Conservation (phyloP, 768 basidiomycete genomes). For the Pleurotus cornucopiae region DNA sequence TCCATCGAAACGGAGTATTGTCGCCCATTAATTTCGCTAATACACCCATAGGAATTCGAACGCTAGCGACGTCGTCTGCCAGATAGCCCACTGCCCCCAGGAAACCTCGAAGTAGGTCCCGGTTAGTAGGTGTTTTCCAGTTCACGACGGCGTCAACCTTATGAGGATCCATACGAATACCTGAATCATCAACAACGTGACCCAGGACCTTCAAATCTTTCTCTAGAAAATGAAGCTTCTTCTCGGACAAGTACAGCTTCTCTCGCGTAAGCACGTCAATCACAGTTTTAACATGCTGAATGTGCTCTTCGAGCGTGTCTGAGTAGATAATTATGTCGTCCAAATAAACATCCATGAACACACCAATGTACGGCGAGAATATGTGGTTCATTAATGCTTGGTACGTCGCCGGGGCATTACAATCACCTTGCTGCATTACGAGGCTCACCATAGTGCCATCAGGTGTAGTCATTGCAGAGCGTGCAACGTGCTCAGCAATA, state of each 20-base stretch:
- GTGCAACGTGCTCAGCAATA: conserved; percentile 19
- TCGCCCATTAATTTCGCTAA: conserved; percentile 21
- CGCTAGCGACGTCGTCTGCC: conserved; percentile 23
- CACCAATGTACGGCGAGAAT: conserved; percentile 5
- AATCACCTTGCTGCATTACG: conserved; percentile 25
- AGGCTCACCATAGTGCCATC: conserved; percentile 30
- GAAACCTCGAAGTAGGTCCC: no score
- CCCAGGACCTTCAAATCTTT: no score
- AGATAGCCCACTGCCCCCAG: conserved; percentile 13
- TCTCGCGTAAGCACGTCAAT: conserved; percentile 27
- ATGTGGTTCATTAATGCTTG: not conserved
- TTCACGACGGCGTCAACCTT: no score
- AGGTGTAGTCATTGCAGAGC: conserved; percentile 24
- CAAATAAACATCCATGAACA: conserved; percentile 11
- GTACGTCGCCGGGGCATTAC: no score
- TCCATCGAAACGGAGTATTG: conserved; percentile 22
- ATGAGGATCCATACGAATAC: no score
- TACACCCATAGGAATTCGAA: conserved; percentile 35
- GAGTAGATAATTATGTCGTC: conserved; percentile 17
- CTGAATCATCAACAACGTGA: no score
- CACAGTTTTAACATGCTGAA: conserved; percentile 16
- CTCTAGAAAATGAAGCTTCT: no score
- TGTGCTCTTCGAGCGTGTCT: conserved; percentile 27
- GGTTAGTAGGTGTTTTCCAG: not conserved
- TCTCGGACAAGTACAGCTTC: conserved; percentile 28